Conservation (phyloP, 306 rosid genomes). For the Cucurbita pepo region DNA sequence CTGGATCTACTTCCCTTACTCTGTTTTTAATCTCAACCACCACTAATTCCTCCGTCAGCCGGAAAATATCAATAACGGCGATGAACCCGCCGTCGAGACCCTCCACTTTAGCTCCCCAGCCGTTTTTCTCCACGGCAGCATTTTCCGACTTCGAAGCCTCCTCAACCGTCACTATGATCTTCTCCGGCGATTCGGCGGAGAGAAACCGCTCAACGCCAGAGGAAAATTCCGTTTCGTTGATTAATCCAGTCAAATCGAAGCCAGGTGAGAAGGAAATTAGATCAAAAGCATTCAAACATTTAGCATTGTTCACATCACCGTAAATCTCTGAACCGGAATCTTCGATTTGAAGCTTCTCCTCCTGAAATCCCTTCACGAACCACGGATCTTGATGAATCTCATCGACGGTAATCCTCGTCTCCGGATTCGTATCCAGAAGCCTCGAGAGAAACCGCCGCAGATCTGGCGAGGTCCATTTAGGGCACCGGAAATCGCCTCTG, state of each 20-base stretch:
- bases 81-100: constrained; percentile 38
- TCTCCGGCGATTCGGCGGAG: constrained; percentile 24
- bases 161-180: constrained; percentile 24
- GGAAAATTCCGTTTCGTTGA: constrained; percentile 10
- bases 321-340: neutral
- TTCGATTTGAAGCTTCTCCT: constrained; percentile 10
- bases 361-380: constrained; percentile 31
- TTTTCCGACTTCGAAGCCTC: constrained; percentile 17
- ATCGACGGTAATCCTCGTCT: constrained; percentile 42
- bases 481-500: constrained; percentile 57
- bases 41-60: constrained; percentile 49
- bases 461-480: constrained; percentile 35
- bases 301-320: constrained; percentile 1
- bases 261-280: constrained; percentile 57
- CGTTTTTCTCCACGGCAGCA: constrained; percentile 18
- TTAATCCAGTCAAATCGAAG: constrained; percentile 42
- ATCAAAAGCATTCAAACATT: constrained; percentile 53
- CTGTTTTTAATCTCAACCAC: constrained; percentile 32
- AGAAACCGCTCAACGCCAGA: constrained; percentile 34
- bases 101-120: constrained; percentile 28
- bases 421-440: constrained; percentile 45
- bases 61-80: constrained; percentile 19
- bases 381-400: constrained; percentile 47
- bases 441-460: constrained; percentile 28
- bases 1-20: neutral